These are phyloP conservation scores for Holtermanniella nyarrowii DNA, from an alignment of 768 basidiomycete species.

Conservation along the genomic window DNA sequence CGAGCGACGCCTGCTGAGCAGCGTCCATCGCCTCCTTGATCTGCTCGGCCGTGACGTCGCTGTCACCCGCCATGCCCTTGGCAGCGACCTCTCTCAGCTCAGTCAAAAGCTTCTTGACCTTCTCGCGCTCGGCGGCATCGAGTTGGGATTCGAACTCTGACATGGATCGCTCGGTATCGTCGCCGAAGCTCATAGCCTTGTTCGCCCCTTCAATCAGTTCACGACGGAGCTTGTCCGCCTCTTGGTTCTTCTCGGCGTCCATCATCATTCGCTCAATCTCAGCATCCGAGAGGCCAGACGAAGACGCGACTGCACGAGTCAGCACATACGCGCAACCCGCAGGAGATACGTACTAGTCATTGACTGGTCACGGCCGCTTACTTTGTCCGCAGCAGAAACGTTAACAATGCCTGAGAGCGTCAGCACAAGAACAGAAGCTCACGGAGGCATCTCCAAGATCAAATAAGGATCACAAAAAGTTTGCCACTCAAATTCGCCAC, in stretches of 20 bases:
- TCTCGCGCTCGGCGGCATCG: slow-evolving; percentile 82
- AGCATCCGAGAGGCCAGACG: slow-evolving; percentile 88
- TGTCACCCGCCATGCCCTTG: slow-evolving; percentile 82
- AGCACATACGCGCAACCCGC: no score
- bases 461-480: not conserved
- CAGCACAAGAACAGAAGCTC: slow-evolving; percentile 47
- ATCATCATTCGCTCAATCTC: slow-evolving; percentile 96
- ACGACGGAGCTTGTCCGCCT: slow-evolving; percentile 79
- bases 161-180: slow-evolving; percentile 96
- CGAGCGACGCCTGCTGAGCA: slow-evolving; percentile 87
- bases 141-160: slow-evolving; percentile 96
- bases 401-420: slow-evolving; percentile 99
- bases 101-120: slow-evolving; percentile 71
- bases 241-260: slow-evolving; percentile 88
- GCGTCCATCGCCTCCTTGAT: slow-evolving; percentile 89
- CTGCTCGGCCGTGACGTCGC: slow-evolving; percentile 64
- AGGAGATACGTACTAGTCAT: no score
- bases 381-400: slow-evolving; percentile 73
- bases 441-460: no score
- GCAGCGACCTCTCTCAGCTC: slow-evolving; percentile 81
- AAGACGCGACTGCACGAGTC: slow-evolving; percentile 96
- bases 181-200: slow-evolving; percentile 85
- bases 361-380: slow-evolving; percentile 52
- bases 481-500: slow-evolving; percentile 18
- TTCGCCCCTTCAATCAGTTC: slow-evolving; percentile 89